These are phyloP conservation scores for Elongisporangium anandrum DNA, from an alignment of 352 stramenopile species.

Conservation along the genomic window DNA sequence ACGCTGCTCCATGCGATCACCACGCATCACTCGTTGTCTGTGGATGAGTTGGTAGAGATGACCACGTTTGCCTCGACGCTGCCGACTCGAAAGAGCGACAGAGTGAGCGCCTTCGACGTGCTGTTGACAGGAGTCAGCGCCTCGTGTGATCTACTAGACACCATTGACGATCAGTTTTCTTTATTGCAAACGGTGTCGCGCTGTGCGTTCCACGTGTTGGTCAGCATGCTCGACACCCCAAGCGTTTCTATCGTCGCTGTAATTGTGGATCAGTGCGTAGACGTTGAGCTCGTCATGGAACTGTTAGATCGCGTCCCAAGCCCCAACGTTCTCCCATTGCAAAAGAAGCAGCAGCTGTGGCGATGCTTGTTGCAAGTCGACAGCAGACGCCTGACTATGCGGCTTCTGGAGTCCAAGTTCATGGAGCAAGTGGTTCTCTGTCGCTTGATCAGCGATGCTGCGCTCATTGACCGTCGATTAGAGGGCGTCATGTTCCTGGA, in stretches of 20 bases:
- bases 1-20: conserved; percentile 15
- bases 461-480: conserved; percentile 9
- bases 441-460: neutral
- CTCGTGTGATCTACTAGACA: neutral
- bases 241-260: neutral
- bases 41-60: conserved; percentile 13
- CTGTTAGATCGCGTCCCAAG: conserved; percentile 4
- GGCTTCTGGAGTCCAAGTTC: conserved; percentile 18
- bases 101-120: neutral
- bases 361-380: conserved; percentile 17
- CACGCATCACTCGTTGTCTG: conserved; percentile 3
- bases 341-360: conserved; percentile 24
- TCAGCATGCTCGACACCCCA: neutral
- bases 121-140: neutral
- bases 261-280: conserved; percentile 10
- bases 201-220: neutral
- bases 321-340: conserved; percentile 1
- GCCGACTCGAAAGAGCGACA: neutral
- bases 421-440: conserved; percentile 11
- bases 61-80: conserved; percentile 7
- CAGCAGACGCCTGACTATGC: conserved; percentile 9
- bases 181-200: neutral
- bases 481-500: conserved; percentile 20
- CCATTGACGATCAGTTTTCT: neutral
- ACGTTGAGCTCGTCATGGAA: conserved; percentile 3